A percentile compares a stretch with the other conserved stretches of the same genome.
Conservation (phyloP, 1,284 basidiomycete species). For the Anthracocystis panici-leucophaei region DNA sequence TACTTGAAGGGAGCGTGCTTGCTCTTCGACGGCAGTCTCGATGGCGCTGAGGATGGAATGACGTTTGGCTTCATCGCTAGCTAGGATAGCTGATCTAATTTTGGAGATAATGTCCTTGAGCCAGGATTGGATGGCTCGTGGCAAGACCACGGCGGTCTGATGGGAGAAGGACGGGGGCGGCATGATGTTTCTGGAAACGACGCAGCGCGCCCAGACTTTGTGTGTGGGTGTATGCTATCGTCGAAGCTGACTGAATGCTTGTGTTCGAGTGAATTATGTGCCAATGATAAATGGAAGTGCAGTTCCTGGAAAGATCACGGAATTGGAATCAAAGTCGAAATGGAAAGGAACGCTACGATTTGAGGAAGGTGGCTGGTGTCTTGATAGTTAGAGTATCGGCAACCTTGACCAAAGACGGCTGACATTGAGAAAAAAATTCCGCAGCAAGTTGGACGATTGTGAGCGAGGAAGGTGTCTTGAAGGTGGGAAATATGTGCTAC, state of each 20-base stretch:
- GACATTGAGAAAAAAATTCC: slow-evolving; percentile 40
- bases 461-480: slow-evolving; percentile 1
- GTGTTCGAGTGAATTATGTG: neutral
- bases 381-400: slow-evolving; percentile 49
- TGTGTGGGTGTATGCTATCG: slow-evolving; percentile 1
- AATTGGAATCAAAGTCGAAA: neutral
- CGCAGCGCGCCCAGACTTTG: neutral
- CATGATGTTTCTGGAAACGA: slow-evolving; percentile 14
- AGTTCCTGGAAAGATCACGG: neutral
- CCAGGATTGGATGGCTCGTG: slow-evolving; percentile 43
- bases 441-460: slow-evolving; percentile 16
- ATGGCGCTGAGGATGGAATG: slow-evolving; percentile 35
- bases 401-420: slow-evolving; percentile 51
- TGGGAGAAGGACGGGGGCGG: slow-evolving; percentile 54
- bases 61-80: slow-evolving; percentile 28
- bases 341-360: neutral
- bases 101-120: slow-evolving; percentile 47
- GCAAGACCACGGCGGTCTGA: slow-evolving; percentile 40
- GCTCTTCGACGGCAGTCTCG: slow-evolving; percentile 34
- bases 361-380: slow-evolving; percentile 40
- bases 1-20: slow-evolving; percentile 21
- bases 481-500: neutral
- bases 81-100: slow-evolving; percentile 28
- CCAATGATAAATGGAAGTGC: too few relatives aligned
- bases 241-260: neutral